Evolutionary conservation across 768 basidiomycete species (phyloP), one percentile per base, ranked within the genome.

Genomic region (Calocybe gangraenosa): DNA sequence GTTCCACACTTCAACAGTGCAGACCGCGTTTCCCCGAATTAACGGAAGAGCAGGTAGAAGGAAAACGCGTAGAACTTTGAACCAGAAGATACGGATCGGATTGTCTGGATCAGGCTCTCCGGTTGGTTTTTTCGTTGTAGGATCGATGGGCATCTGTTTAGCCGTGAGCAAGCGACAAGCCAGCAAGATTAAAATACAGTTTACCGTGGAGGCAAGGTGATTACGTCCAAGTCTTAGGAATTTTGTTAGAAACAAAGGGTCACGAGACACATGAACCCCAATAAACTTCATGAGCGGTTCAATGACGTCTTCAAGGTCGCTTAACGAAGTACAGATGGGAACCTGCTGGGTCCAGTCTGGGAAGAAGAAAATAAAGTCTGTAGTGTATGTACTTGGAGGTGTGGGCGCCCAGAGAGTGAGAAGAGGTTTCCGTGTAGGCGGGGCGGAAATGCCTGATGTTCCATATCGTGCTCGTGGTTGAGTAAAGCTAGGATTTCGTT

Each of bases 1-100:
- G 47, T 83, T 81, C 96, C 96, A 99, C 7, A 97, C 74, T 56
- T 97, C 94, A 36, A 87, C 84, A 20, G 91, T 88, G 62, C 86
- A 90, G 18, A 92, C 86, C 6, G 92, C 86, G 57, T 93, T 92
- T 30, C 85, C 84, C 22, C 82, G 78, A 47, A 92, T 84, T 37
- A 95, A 75, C 37, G 93, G 82, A 11, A 97, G 71, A 2, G 91
- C 84, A 2, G 96, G 95, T 1, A 99, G 76, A 31, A 98, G 73
- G 60, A 89, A 87, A 15, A 77, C 59, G 3, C 94, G 84, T 45
- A 92, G 61, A 43, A 93, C 71, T 57, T 77, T 81, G 62, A 84
- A 80, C 96, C 95, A 99, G 53, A 91, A 85, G n/a, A 64, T 44
- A n/a, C 81, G 76, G 28, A 82, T 67, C 21, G 85, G 83, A 60